Conservation (phyloP, 306 rosid genomes). For the Arachis hypogaea region DNA sequence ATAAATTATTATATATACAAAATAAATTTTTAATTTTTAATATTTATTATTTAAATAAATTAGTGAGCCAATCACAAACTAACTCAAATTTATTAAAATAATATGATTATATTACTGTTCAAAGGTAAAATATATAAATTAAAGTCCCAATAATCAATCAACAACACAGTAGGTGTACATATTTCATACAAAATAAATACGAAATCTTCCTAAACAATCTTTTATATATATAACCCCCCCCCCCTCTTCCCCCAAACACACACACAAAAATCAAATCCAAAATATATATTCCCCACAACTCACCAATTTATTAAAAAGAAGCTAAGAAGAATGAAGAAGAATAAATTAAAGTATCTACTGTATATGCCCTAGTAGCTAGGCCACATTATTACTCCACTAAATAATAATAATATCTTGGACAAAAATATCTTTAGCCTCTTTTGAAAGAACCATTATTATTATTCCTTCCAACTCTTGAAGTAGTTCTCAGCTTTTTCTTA, state of each 20-base stretch:
- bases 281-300: slow-evolving; percentile 1
- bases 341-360: not conserved
- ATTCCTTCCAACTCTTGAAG: slow-evolving; percentile 42
- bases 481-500: slow-evolving; percentile 44
- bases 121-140: slow-evolving; percentile 14
- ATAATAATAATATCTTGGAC: not conserved
- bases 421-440: slow-evolving; percentile 15
- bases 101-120: not conserved
- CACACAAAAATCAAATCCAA: not conserved
- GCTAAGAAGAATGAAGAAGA: not conserved
- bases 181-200: not conserved
- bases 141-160: not conserved
- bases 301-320: not conserved
- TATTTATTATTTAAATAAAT: too few species aligned
- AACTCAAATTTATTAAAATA: too few species aligned
- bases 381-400: slow-evolving; percentile 7
- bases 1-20: too few species aligned
- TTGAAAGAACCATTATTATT: slow-evolving; percentile 31
- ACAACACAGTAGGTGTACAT: too few species aligned
- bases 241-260: too few species aligned
- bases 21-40: too few species aligned
- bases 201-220: not conserved
- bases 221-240: not conserved
- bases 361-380: not conserved
- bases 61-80: too few species aligned